Base-by-base conservation (phyloP, 306 rosid genomes). In the Notholithocarpus densiflorus region DNA sequence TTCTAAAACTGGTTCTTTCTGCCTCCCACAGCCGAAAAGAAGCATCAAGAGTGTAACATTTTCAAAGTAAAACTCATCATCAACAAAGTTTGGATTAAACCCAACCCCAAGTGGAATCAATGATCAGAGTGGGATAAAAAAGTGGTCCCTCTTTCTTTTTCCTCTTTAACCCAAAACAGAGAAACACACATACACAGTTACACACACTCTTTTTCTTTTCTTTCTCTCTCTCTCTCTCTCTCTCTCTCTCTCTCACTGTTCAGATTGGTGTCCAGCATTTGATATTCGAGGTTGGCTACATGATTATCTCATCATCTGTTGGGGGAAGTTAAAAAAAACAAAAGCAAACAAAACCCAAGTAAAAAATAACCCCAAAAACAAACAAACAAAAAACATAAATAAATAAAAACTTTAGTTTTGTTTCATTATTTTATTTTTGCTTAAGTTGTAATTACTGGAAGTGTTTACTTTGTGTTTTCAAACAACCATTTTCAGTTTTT, bases 261-360 rank as follows among this genome's bases (percentile, higher is more conserved):
- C 75, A 73, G 74, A 82, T 84, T 84, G 88, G 84, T 81, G 85
- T 84, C 89, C 87, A 82, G 91, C 87, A 90, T 75, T 81, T 72
- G 90, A 79, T 81, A 81, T 76, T 84, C 45, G 90, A 85, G 73
- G 91, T 76, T 87, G 94, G 88, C 76, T 72, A 78, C 92, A 92
- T 92, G 83, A 94, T 92, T 91, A 80, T 88, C 97, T 91, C 97
- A 92, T 92, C 92, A 92, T 92, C 95, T 76, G 79, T 89, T 90
- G 89, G 96, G 91, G 83, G 53, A 13, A 48, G 53, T 48, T 86
- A 84, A 87, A 40, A 78, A 77, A 78, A 83, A 74, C 84, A 83
- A 88, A 89, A 89, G 91, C 88, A 88, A 86, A 86, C 92, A 90
- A 89, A 77, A 80, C 77, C 84, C 80, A 68, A 75, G 24, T 82